Evolutionary conservation across 192 early-diverging fungal genomes (phyloP), one percentile per base, ranked within the genome.

Genomic region (Coemansia brasiliensis): DNA sequence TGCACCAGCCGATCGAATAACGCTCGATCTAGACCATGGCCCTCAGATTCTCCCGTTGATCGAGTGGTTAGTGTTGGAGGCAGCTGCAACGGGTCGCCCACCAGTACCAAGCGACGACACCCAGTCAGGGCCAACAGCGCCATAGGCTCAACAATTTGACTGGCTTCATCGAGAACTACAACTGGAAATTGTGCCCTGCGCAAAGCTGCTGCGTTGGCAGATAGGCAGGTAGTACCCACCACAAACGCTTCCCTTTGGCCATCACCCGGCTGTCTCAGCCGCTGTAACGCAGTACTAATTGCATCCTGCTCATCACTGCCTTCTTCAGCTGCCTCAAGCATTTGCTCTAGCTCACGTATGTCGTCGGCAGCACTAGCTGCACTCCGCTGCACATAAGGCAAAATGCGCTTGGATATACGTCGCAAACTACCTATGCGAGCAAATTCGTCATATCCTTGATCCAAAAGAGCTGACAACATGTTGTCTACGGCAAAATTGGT

Each of bases 61-160:
- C 37, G 61, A 3, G 86, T 86, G 3, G 81, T 83, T 32, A 96
- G 52, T 3, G 90, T 91, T n/a, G 94, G 94, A 7, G 90, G 81
- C 41, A 97, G 81, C 81, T 95, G 94, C 13, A 82, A 53, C 10
- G 94, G 94, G 65, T 97, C 94, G 2, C 94, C 94, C 25, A 97
- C 87, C 29, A 97, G 73, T 22, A 97, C 76, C 9, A 89, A 55
- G 13, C 84, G 69, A 17, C 81, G 71, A 25, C 82, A 82, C 4
- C 70, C 52, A 17, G 91, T 87, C 18, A 83, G 71, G 0, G 94
- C 93, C 0, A 97, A 82, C 62, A 97, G 72, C 0, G 89, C 87
- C 82, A 96, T 83, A 0, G 94, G 91, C 60, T 97, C 94, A 27
- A 89, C 85, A 45, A 96, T 84, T 68, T 96, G 91, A 27, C 86